These are phyloP conservation scores for Leishmania mexicana DNA, from an alignment of 208 protist species.

Conservation along the genomic window DNA sequence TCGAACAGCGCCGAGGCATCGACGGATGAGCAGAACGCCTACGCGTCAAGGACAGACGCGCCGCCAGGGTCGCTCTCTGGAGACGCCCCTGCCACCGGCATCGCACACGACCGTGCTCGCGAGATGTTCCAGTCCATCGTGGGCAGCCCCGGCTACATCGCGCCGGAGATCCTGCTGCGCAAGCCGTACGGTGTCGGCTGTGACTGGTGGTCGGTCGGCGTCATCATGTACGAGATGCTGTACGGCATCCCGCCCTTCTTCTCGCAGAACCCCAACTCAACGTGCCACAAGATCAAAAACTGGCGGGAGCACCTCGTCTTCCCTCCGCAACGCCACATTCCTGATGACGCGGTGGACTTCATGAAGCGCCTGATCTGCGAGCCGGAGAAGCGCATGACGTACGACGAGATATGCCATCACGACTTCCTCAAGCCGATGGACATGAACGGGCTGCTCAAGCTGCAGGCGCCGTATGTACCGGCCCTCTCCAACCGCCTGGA, in stretches of 20 bases:
- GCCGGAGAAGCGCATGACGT: slow-evolving; percentile 76
- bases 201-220: slow-evolving; percentile 98
- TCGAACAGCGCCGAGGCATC: slow-evolving; percentile 14
- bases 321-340: slow-evolving; percentile 79
- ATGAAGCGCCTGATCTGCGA: slow-evolving; percentile 92
- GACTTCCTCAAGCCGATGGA: slow-evolving; percentile 81
- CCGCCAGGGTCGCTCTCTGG: neutral
- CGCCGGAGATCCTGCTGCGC: slow-evolving; percentile 95
- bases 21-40: slow-evolving; percentile 14
- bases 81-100: slow-evolving; percentile 5
- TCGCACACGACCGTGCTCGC: slow-evolving; percentile 40
- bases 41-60: slow-evolving; percentile 7
- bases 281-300: slow-evolving; percentile 95
- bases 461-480: slow-evolving; percentile 70
- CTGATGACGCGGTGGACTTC: slow-evolving; percentile 90
- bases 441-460: slow-evolving; percentile 62
- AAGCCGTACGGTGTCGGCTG: slow-evolving; percentile 95
- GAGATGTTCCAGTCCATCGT: slow-evolving; percentile 93
- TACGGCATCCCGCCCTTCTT: slow-evolving; percentile 97
- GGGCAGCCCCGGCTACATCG: slow-evolving; percentile 97
- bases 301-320: slow-evolving; percentile 93
- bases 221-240: slow-evolving; percentile 98
- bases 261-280: slow-evolving; percentile 89
- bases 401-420: slow-evolving; percentile 77
- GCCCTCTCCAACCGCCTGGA: slow-evolving; percentile 75